A percentile compares a stretch with the other conserved stretches of the same genome.
These are phyloP conservation scores for Cladosporium phlei DNA, from an alignment of 2,329 filamentous ascomycete genomes.

Conservation along the genomic window DNA sequence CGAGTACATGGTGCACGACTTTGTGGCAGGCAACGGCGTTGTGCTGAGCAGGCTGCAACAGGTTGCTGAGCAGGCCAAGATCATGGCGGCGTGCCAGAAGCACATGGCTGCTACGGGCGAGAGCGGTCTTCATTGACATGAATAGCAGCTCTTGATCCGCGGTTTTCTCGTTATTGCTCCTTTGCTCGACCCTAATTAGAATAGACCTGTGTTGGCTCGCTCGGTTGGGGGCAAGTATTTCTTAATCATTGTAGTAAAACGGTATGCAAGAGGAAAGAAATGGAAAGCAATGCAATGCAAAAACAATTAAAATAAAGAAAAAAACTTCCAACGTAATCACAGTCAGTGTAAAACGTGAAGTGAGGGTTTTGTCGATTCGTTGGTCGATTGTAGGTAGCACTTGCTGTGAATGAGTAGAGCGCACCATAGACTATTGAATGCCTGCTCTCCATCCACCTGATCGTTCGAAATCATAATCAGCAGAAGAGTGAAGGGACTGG, in stretches of 20 bases:
- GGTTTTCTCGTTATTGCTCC: background rate
- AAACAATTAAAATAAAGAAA: background rate
- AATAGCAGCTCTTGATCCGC: background rate
- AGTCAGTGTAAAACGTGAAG: no score
- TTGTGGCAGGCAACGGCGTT: slow-evolving; percentile 75
- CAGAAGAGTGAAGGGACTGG: no score
- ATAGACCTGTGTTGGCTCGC: no score
- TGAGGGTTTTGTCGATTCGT: no score
- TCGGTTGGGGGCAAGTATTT: no score
- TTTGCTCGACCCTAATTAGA: no score
- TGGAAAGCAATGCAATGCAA: background rate
- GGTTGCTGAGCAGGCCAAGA: slow-evolving; percentile 51
- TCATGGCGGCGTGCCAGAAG: slow-evolving; percentile 31
- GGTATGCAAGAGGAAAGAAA: background rate
- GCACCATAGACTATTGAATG: no score
- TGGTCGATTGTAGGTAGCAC: no score
- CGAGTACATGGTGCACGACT: slow-evolving; percentile 80
- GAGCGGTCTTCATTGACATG: slow-evolving; percentile 8
- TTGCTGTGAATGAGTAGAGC: no score
- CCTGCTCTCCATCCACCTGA: no score
- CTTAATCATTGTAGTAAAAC: background rate
- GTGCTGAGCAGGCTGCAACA: slow-evolving; percentile 74
- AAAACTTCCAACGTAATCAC: no score
- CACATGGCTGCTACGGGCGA: slow-evolving; percentile 36
- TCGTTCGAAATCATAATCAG: no score